Percentiles rank a stretch among this genome's conserved stretches.
phyloP scores from a whole-genome alignment of 768 basidiomycete species.

The Pleurotus platypus region DNA sequence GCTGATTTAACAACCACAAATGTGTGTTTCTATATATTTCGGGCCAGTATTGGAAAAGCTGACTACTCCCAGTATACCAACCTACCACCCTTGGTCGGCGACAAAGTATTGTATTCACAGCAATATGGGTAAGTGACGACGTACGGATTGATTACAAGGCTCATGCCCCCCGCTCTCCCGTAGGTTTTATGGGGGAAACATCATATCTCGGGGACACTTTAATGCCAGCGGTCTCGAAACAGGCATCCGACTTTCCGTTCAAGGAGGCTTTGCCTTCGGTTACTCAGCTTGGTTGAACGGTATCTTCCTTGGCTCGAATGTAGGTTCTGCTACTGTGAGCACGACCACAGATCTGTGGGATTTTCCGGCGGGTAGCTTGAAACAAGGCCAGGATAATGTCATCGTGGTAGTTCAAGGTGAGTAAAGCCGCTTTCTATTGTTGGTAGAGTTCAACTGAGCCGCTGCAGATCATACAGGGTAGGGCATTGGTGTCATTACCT shows the following conservation, averaged over 20 bases:
- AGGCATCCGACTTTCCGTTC: conserved; percentile 40
- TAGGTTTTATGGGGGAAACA: conserved; percentile 50
- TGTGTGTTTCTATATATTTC: conserved; percentile 20
- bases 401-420: conserved; percentile 33
- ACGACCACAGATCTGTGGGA: conserved; percentile 38
- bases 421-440: background rate
- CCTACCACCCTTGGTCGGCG: conserved; percentile 39
- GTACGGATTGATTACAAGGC: no score
- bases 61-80: conserved; percentile 39
- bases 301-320: conserved; percentile 44
- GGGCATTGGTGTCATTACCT: conserved; percentile 3
- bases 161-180: background rate
- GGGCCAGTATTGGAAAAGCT: background rate
- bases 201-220: conserved; percentile 54
- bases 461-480: conserved; percentile 49
- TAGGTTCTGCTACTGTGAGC: conserved; percentile 39
- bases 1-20: conserved; percentile 44
- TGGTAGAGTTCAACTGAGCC: background rate
- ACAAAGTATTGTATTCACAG: conserved; percentile 44
- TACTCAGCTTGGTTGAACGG: conserved; percentile 51
- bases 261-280: conserved; percentile 48
- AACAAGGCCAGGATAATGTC: conserved; percentile 36
- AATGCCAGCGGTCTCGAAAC: conserved; percentile 45
- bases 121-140: conserved; percentile 40
- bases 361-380: conserved; percentile 31